Conservation (phyloP, 768 basidiomycete genomes). For the Calocera viscosa region DNA sequence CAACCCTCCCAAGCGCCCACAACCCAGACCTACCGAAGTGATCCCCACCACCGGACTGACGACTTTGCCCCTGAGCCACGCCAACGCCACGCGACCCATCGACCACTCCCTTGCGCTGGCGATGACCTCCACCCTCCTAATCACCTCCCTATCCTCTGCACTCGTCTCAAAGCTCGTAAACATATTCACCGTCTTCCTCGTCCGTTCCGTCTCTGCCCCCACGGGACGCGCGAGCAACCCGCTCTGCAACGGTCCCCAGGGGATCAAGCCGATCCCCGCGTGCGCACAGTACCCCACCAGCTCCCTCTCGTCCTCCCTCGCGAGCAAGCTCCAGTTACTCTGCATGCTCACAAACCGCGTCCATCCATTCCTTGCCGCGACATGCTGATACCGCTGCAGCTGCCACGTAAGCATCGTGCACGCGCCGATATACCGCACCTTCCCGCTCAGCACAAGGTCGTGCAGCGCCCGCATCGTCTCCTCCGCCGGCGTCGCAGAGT, state of each 20-base stretch:
- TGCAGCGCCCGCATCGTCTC: constrained; percentile 28
- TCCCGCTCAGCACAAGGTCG: constrained; percentile 25
- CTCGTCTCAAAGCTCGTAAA: constrained; percentile 23
- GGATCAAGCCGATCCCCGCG: constrained; percentile 7
- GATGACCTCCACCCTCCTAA: constrained; percentile 28
- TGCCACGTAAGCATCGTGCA: constrained; percentile 16
- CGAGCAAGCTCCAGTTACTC: neutral
- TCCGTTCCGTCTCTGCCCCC: constrained; percentile 16
- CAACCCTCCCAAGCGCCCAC: neutral
- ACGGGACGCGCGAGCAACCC: constrained; percentile 33
- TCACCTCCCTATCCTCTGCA: constrained; percentile 21
- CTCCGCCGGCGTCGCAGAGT: constrained; percentile 15
- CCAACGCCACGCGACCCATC: constrained; percentile 38
- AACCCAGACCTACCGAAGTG: constrained; percentile 22
- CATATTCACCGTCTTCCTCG: constrained; percentile 13
- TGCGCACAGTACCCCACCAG: constrained; percentile 32
- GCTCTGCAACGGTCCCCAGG: constrained; percentile 12
- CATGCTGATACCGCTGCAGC: constrained; percentile 11
- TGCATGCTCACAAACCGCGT: constrained; percentile 11
- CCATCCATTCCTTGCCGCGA: neutral
- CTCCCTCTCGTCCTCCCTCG: constrained; percentile 2
- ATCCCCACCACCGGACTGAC: constrained; percentile 36
- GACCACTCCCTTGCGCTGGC: constrained; percentile 30
- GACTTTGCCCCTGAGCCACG: constrained; percentile 33
- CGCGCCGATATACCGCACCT: constrained; percentile 21